phyloP scores from a whole-genome alignment of 345 rosid genomes.

The Syzygium aromaticum region DNA sequence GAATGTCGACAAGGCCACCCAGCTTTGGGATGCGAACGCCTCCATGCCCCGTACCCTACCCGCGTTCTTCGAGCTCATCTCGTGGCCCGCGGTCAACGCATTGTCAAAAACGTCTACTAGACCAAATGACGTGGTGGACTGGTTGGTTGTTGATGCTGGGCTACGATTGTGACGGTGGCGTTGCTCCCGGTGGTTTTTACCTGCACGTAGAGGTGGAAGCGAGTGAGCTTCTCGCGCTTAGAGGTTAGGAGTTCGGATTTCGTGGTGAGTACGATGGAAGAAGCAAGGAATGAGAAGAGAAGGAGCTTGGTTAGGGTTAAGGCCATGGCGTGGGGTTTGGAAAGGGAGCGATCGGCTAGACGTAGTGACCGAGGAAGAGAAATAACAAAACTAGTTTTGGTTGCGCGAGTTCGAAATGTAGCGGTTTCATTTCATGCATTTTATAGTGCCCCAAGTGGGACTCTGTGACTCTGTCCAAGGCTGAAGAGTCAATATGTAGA shows the following conservation, averaged over 20 bases:
- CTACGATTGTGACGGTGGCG: not conserved
- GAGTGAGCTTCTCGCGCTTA: conserved; percentile 9
- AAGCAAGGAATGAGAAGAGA: not conserved
- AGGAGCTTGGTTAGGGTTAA: not conserved
- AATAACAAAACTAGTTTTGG: not conserved
- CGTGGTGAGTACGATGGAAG: not conserved
- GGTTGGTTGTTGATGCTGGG: conserved; percentile 2
- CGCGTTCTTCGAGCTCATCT: not conserved
- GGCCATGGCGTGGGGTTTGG: not conserved
- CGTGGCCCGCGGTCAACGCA: conserved; percentile 2
- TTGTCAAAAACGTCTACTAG: not conserved
- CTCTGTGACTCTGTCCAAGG: not conserved
- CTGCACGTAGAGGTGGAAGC: conserved; percentile 13
- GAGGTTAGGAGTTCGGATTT: not conserved
- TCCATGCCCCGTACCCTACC: conserved; percentile 6
- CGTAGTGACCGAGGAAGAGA: not conserved
- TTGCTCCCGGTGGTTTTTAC: conserved; percentile 2
- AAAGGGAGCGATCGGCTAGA: not conserved
- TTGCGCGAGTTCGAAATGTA: not conserved
- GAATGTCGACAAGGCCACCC: not conserved
- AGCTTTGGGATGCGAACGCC: not conserved
- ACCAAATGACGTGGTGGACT: not conserved
- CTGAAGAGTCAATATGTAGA: not conserved
- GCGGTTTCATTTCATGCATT: not conserved
- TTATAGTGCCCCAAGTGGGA: not conserved